Conservation (phyloP, 306 rosid species). For the Acacia melanoxylon region DNA sequence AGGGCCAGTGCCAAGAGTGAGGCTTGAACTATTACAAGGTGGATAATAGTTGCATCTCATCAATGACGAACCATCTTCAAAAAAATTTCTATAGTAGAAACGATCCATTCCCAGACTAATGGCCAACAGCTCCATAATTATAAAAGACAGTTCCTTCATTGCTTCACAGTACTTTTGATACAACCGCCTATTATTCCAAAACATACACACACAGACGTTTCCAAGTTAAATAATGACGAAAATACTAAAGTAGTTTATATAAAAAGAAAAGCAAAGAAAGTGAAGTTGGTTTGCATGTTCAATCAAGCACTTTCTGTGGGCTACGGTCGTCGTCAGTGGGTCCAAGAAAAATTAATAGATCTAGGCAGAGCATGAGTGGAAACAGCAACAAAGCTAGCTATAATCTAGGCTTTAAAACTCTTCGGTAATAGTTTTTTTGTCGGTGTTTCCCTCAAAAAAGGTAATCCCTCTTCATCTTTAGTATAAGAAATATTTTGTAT, state of each 20-base stretch:
- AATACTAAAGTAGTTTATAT: too few relatives aligned
- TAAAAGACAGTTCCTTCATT: conserved; percentile 47
- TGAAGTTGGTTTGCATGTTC: background rate
- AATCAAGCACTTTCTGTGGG: background rate
- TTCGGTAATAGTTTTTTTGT: background rate
- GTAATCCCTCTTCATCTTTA: too few relatives aligned
- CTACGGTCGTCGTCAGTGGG: background rate
- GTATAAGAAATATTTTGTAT: too few relatives aligned
- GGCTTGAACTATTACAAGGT: conserved; percentile 51
- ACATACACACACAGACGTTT: background rate
- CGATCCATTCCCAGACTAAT: conserved; percentile 68
- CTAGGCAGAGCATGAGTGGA: too few relatives aligned
- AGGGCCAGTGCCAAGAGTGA: conserved; percentile 79
- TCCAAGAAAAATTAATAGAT: background rate
- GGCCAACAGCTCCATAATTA: conserved; percentile 67
- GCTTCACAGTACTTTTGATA: conserved; percentile 73
- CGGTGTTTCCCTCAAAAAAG: background rate
- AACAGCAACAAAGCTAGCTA: background rate
- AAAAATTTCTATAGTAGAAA: conserved; percentile 43
- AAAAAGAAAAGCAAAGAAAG: background rate
- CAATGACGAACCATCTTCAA: conserved; percentile 67
- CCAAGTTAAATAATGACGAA: background rate
- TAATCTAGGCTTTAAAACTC: background rate
- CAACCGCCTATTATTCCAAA: conserved; percentile 46
- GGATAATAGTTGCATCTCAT: conserved; percentile 86